Conservation (phyloP, 208 protist species). For the Blechomonas ayalai region DNA sequence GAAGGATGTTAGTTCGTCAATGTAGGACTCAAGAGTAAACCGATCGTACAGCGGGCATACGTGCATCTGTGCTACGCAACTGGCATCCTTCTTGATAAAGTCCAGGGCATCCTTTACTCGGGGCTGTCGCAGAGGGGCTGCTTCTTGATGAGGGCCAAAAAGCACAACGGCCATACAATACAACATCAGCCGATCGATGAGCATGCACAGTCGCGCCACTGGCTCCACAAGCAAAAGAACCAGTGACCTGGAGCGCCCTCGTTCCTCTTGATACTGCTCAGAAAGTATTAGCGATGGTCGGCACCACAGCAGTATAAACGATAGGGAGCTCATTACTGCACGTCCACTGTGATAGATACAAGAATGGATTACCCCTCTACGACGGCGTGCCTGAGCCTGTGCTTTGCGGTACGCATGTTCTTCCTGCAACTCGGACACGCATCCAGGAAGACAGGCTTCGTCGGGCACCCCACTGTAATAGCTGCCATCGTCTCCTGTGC, state of each 20-base stretch:
- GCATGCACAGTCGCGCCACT: conserved; percentile 10
- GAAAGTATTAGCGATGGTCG: conserved; percentile 33
- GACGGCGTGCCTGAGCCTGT: too few relatives aligned
- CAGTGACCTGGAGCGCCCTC: neutral
- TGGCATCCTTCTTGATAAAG: conserved; percentile 30
- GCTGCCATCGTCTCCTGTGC: too few relatives aligned
- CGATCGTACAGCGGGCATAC: conserved; percentile 54
- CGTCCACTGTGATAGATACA: too few relatives aligned
- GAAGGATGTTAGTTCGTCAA: conserved; percentile 44
- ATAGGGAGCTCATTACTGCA: too few relatives aligned
- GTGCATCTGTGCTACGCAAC: conserved; percentile 40
- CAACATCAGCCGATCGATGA: conserved; percentile 29
- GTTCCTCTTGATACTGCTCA: conserved; percentile 37
- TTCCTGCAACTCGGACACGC: too few relatives aligned
- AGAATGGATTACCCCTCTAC: too few relatives aligned
- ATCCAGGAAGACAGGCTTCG: too few relatives aligned
- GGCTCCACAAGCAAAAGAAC: conserved; percentile 15
- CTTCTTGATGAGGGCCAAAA: conserved; percentile 54
- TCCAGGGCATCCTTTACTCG: conserved; percentile 22
- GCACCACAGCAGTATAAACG: too few relatives aligned
- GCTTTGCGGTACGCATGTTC: too few relatives aligned
- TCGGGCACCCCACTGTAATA: too few relatives aligned
- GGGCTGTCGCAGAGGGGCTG: conserved; percentile 26
- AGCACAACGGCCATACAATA: conserved; percentile 63
- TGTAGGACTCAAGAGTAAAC: conserved; percentile 34